Evolutionary conservation across 208 protist genomes (phyloP).

Genomic region (Acanthamoeba royreba): DNA sequence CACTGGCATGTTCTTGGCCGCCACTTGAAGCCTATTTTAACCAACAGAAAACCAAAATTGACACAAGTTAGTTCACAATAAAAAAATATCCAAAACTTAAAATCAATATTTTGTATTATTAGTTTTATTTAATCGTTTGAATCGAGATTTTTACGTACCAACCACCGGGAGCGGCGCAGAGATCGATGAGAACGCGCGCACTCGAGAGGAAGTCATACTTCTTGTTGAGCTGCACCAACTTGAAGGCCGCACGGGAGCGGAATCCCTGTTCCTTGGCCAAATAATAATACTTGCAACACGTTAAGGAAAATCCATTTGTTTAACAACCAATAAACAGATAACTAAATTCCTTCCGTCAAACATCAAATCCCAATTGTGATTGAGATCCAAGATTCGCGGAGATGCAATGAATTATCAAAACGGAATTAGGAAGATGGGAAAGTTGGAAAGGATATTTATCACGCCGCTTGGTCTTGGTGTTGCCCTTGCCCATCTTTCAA

Average conservation of each 20-base stretch:
- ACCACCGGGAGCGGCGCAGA: conserved; percentile 96
- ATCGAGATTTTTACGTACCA: conserved; percentile 80
- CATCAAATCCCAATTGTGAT: not conserved
- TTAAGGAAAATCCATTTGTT: not conserved
- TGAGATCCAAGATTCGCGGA: no score
- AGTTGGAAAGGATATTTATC: conserved; percentile 36
- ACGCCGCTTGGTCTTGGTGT: conserved; percentile 31
- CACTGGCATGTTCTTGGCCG: conserved; percentile 95
- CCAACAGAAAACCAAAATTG: conserved; percentile 1
- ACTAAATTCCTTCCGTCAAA: no score
- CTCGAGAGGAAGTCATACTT: conserved; percentile 97
- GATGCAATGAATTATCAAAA: not conserved
- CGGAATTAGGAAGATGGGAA: not conserved
- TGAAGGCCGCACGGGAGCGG: conserved; percentile 98
- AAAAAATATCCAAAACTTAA: conserved; percentile 15
- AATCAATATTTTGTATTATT: not conserved
- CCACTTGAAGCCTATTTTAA: conserved; percentile 80
- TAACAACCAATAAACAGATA: not conserved
- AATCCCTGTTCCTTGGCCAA: conserved; percentile 98
- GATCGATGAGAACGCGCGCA: conserved; percentile 82
- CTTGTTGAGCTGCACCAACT: conserved; percentile 98
- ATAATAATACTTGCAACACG: conserved; percentile 90
- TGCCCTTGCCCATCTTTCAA: not conserved
- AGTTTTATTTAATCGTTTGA: not conserved
- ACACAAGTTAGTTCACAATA: not conserved